Conservation (phyloP, 192 early-diverging fungal species). For the Coemansia sp. region DNA sequence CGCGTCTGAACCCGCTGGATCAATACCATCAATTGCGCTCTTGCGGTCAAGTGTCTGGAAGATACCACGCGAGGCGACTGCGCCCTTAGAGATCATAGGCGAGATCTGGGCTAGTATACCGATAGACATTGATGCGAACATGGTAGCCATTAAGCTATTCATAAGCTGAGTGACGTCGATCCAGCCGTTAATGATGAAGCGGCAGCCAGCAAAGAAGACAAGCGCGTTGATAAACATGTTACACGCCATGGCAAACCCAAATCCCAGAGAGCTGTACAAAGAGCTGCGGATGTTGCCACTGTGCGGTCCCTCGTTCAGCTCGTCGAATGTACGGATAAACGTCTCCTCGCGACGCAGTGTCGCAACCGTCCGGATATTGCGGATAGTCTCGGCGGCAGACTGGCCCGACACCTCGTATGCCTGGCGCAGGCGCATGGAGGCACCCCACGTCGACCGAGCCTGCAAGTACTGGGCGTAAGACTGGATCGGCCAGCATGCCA, state of each 20-base stretch:
- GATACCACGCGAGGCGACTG: slow-evolving; percentile 72
- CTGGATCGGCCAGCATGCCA: slow-evolving; percentile 70
- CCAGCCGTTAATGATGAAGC: slow-evolving; percentile 54
- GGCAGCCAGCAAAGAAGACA: slow-evolving; percentile 59
- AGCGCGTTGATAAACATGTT: slow-evolving; percentile 59
- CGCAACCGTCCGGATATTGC: slow-evolving; percentile 81
- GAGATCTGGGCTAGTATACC: slow-evolving; percentile 53
- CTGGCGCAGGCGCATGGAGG: slow-evolving; percentile 54
- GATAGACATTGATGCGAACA: slow-evolving; percentile 59
- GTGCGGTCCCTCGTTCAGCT: slow-evolving; percentile 50
- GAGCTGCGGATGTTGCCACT: slow-evolving; percentile 35
- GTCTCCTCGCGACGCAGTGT: slow-evolving; percentile 63
- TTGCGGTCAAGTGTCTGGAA: slow-evolving; percentile 74
- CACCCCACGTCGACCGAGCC: slow-evolving; percentile 52
- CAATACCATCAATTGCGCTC: slow-evolving; percentile 58
- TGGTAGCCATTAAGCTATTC: slow-evolving; percentile 54
- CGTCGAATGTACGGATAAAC: slow-evolving; percentile 55
- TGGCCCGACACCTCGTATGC: slow-evolving; percentile 68
- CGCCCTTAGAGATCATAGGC: slow-evolving; percentile 77
- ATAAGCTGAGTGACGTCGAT: slow-evolving; percentile 40
- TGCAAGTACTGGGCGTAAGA: slow-evolving; percentile 64
- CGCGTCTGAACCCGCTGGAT: slow-evolving; percentile 56
- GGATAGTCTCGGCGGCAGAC: slow-evolving; percentile 81
- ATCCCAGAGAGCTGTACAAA: slow-evolving; percentile 54
- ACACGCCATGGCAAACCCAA: slow-evolving; percentile 57